Evolutionary conservation across 257 asterid species (phyloP).

Genomic region (Salvia miltiorrhiza): DNA sequence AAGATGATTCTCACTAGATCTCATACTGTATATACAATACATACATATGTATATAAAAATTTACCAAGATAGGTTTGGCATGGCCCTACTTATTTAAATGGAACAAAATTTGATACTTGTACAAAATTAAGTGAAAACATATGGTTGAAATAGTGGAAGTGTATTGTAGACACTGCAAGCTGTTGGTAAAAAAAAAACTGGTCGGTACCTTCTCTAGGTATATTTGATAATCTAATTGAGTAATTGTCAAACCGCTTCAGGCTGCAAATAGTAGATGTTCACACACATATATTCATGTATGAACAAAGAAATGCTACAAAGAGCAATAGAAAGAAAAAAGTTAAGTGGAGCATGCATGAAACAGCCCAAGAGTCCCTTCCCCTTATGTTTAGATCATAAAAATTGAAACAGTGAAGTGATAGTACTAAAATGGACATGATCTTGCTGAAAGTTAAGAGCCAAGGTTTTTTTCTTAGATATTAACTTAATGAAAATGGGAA

Average conservation of each 20-base stretch:
- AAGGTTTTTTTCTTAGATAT: conserved; percentile 2
- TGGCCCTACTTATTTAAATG: not conserved
- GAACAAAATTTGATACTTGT: not conserved
- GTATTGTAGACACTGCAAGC: not conserved
- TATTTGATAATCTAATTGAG: not conserved
- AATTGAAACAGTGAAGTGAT: not conserved
- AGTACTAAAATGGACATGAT: conserved; percentile 6
- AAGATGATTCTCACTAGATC: too few relatives aligned
- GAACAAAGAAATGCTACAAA: not conserved
- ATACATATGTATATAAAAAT: not conserved
- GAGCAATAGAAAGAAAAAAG: not conserved
- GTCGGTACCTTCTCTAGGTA: not conserved
- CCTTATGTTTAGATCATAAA: conserved; percentile 1
- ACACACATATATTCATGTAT: not conserved
- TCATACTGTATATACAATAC: too few relatives aligned
- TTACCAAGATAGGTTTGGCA: not conserved
- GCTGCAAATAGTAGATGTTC: not conserved
- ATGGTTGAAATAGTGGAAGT: not conserved
- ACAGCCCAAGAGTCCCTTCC: conserved; percentile 1
- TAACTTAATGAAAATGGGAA: conserved; percentile 15
- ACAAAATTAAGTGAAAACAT: not conserved
- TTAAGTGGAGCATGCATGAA: conserved; percentile 12
- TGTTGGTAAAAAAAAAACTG: not conserved
- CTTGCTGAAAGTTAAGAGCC: conserved; percentile 13
- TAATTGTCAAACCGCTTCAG: not conserved